Conservation (phyloP, 2,329 filamentous ascomycete species). For the Blumeriella jaapii region DNA sequence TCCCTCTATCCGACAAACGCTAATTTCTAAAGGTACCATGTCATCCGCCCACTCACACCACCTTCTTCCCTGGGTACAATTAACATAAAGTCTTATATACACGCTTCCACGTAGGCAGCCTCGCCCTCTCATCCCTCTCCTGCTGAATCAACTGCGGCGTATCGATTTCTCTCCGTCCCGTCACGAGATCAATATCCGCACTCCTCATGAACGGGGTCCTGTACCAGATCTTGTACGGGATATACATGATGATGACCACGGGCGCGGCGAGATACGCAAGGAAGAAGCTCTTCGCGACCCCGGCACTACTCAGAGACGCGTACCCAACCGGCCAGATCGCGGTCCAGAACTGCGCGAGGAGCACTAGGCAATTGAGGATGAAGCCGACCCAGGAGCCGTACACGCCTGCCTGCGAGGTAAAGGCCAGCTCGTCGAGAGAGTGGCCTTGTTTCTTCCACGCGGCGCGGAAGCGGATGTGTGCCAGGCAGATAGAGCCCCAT, state of each 20-base stretch:
- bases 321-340: conserved; percentile 38
- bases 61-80: not conserved
- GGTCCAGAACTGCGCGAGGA: conserved; percentile 31
- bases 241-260: conserved; percentile 42
- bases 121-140: conserved; percentile 14
- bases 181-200: conserved; percentile 17
- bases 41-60: too few species aligned
- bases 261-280: conserved; percentile 42
- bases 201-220: conserved; percentile 27
- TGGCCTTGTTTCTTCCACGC: conserved; percentile 49
- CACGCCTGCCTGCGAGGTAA: conserved; percentile 46
- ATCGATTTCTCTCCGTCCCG: conserved; percentile 18
- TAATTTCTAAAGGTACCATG: too few species aligned
- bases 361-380: conserved; percentile 36
- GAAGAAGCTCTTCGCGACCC: conserved; percentile 44
- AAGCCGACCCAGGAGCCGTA: conserved; percentile 52
- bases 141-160: conserved; percentile 18
- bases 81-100: conserved; percentile 20
- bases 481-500: conserved; percentile 53
- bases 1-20: too few species aligned
- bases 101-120: conserved; percentile 21
- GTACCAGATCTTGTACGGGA: conserved; percentile 51
- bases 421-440: conserved; percentile 53
- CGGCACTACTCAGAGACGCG: conserved; percentile 9
- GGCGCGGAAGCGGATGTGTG: conserved; percentile 56